phyloP scores from a whole-genome alignment of 2,329 filamentous ascomycete genomes.

The Venturia effusa region DNA sequence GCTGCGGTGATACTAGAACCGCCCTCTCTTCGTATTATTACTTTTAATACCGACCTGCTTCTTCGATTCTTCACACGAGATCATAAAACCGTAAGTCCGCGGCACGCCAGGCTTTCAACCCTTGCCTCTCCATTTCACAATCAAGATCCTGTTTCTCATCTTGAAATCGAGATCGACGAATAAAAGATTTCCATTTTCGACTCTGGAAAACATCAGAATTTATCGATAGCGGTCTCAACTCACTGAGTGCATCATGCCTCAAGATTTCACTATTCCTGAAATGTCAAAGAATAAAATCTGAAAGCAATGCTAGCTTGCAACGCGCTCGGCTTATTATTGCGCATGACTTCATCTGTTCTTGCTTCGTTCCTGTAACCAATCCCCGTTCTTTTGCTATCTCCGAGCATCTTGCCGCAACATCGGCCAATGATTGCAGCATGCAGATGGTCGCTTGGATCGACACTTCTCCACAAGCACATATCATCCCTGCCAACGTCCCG shows the following conservation, averaged over 20 bases:
- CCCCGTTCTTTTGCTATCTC: neutral
- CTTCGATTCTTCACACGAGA: neutral
- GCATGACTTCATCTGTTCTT: neutral
- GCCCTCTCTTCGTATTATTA: neutral
- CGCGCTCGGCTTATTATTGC: too few relatives aligned
- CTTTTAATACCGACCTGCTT: neutral
- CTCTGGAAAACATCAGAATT: too few relatives aligned
- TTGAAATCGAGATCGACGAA: too few relatives aligned
- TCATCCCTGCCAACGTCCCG: too few relatives aligned
- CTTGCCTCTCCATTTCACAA: too few relatives aligned
- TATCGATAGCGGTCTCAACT: too few relatives aligned
- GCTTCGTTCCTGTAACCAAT: neutral
- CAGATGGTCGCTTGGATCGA: neutral
- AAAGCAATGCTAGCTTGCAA: too few relatives aligned
- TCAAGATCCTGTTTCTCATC: too few relatives aligned
- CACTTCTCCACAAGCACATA: neutral
- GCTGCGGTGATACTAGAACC: slow-evolving; percentile 8
- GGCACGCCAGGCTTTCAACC: too few relatives aligned
- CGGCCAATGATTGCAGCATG: neutral
- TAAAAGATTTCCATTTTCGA: neutral
- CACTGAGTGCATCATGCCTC: too few relatives aligned
- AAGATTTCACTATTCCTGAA: too few relatives aligned
- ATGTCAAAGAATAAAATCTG: too few relatives aligned
- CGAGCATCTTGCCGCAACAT: neutral
- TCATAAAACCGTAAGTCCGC: neutral